These are phyloP conservation scores for Suhomyces faveliae DNA, from an alignment of 805 yeast species.

Conservation along the genomic window DNA sequence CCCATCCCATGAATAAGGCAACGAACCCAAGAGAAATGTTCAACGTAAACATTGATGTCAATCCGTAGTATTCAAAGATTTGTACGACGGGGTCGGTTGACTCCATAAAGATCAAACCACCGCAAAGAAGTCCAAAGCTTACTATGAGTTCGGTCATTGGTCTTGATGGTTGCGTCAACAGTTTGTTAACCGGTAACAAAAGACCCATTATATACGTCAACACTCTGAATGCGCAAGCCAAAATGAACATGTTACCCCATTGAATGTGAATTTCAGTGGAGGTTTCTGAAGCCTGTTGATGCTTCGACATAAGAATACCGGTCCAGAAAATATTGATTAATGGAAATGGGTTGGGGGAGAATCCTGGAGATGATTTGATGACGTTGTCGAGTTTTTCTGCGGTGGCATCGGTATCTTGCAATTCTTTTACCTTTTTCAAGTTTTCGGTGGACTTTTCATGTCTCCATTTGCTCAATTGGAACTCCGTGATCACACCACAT, in stretches of 20 bases:
- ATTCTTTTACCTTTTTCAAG: slow-evolving; percentile 8
- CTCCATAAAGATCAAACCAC: slow-evolving; percentile 91
- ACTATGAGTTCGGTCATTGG: slow-evolving; percentile 87
- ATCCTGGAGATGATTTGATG: slow-evolving; percentile 59
- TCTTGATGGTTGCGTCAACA: slow-evolving; percentile 37
- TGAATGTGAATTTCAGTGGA: slow-evolving; percentile 83
- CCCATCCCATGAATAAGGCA: slow-evolving; percentile 85
- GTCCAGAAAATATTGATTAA: slow-evolving; percentile 94
- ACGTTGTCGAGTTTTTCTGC: slow-evolving; percentile 4
- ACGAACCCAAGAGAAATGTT: slow-evolving; percentile 80
- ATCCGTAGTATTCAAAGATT: slow-evolving; percentile 78
- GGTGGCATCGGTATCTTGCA: slow-evolving; percentile 5
- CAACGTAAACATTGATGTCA: slow-evolving; percentile 86
- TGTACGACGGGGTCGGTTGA: slow-evolving; percentile 82
- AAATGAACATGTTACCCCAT: slow-evolving; percentile 88
- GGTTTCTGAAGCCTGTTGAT: slow-evolving; percentile 75
- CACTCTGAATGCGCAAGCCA: slow-evolving; percentile 76
- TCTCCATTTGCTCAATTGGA: slow-evolving; percentile 63
- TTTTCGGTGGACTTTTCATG: slow-evolving; percentile 35
- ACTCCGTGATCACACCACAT: slow-evolving; percentile 82
- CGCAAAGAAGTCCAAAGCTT: slow-evolving; percentile 76
- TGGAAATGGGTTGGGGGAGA: slow-evolving; percentile 93
- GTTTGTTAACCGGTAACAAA: slow-evolving; percentile 28
- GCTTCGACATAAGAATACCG: slow-evolving; percentile 92
- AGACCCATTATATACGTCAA: slow-evolving; percentile 59